Evolutionary conservation across 2,329 filamentous ascomycete species (phyloP).

Genomic region (Ophiostoma piceae): DNA sequence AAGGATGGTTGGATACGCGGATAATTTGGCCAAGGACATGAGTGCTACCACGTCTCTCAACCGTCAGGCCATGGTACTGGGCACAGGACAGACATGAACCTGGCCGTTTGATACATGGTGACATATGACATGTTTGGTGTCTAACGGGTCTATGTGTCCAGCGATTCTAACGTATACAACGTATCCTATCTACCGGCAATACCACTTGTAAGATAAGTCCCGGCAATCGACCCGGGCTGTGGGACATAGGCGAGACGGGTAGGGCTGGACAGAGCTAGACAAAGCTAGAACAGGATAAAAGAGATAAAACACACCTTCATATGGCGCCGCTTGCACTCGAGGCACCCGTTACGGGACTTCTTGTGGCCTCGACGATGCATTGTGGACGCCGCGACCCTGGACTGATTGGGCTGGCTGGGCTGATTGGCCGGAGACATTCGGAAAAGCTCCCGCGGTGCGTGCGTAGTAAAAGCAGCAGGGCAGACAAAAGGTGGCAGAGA

Average conservation of each 20-base stretch:
- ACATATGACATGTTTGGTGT: background rate
- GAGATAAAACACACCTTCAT: constrained; percentile 29
- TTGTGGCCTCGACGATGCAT: constrained; percentile 29
- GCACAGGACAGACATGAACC: background rate
- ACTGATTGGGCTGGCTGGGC: background rate
- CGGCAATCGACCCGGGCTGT: background rate
- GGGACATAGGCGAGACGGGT: background rate
- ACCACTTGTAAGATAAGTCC: background rate
- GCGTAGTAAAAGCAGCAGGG: too few species aligned
- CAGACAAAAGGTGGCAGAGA: too few species aligned
- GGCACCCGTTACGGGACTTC: constrained; percentile 34
- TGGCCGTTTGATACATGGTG: background rate
- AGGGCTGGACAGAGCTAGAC: background rate
- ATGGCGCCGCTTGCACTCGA: constrained; percentile 35
- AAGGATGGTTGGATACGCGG: constrained; percentile 6
- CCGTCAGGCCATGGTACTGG: background rate
- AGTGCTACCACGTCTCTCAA: background rate
- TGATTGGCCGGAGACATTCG: background rate
- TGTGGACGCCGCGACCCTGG: background rate
- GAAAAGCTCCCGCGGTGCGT: background rate
- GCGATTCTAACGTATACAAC: background rate
- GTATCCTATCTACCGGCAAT: background rate
- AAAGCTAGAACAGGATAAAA: too few species aligned
- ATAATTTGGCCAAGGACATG: background rate
- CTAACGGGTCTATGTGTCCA: background rate